Evolutionary conservation across 306 rosid genomes (phyloP), one percentile per base, ranked within the genome.

Genomic region (Aeschynomene evenia): DNA sequence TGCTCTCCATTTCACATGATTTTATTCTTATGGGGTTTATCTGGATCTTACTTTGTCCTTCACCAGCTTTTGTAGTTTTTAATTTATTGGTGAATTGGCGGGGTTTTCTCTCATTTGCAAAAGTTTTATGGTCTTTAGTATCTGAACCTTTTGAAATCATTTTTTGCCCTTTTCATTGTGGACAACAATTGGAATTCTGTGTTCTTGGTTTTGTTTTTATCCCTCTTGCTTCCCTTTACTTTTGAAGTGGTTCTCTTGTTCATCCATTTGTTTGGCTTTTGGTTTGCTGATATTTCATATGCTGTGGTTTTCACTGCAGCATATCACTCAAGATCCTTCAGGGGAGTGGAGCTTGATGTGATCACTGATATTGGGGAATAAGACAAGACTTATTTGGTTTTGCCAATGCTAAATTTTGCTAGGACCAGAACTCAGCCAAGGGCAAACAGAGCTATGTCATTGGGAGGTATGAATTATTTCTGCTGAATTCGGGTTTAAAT

Each of bases 391-490:
- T 75, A 61, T 20, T 21, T 75, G 54, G 42, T 33, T 79, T 73
- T 68, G 73, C 82, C 63, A 82, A 91, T 94, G 99, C 91, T 81
- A 79, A 78, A 59, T 59, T 76, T 85, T 73, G 82, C 78, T 58
- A 88, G 96, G 88, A 5, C 69, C 54, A 87, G 96, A 81, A 75
- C 21, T 76, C 97, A 87, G 75, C 76, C 87, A 18, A 85, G 99
- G 88, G 64, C 82, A 19, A 62, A 69, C 67, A 82, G 97, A 83
- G 43, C 99, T 67, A 62, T 87, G 85, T 78, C 97, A 52, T 67
- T 94, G 49, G 98, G 98, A 66, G 99, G 99, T 91, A 80, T 64
- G 85, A n/a, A 21, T 72, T 83, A 53, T 64, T 18, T 11, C 51
- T 52, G 11, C 26, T 5, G n/a, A 10, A n/a, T 33, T 29, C 42